Base-by-base conservation (phyloP, 352 stramenopile species). In the Globisporangium heterothallicum region DNA sequence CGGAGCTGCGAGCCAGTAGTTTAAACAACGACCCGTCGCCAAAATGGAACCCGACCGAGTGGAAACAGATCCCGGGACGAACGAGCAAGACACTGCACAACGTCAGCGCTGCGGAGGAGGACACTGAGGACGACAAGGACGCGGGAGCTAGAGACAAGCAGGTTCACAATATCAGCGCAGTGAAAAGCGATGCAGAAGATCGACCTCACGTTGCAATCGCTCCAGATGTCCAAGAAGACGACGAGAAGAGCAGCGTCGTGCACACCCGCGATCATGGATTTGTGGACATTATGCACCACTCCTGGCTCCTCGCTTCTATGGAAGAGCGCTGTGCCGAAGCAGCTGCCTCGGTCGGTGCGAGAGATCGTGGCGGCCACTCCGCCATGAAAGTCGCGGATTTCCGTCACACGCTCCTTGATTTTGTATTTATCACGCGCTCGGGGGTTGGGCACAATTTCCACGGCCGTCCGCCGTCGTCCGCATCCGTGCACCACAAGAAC, bases 281-380 rank as follows among this genome's bases (percentile, higher is more conserved):
- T 47, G 77, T 90, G n/a, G 68, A 90, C 54, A 66, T 87, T 24
- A 88, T 91, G 79, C 58, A 86, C 42, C 52, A 71, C 29, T 78
- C 77, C 56, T 91, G 79, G 79, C 61, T 91, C 14, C 56, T 91
- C 34, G 61, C 72, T n/a, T 86, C 74, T 5, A 77, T 91, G 30
- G 69, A 86, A 30, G 62, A 88, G 50, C 75, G 75, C 14, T 86
- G 74, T 30, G 61, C 65, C 13, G 58, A 66, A 16, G 63, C 64
- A 1, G 59, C 71, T 2, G 68, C 67, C 6, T 70, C 67, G 5
- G 30, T 84, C 6, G 48, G 59, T 14, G 56, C 61, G 2, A 61
- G 45, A 1, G 64, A 55, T n/a, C 25, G 27, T 13, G 51, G 61
- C 13, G 38, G 45, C 25, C 59, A 55, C 42, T 14, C 59, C 2